A percentile compares a stretch with the other conserved stretches of the same genome.
These are phyloP conservation scores for Melastoma candidum DNA, from an alignment of 441 rosid genomes.

Conservation along the genomic window DNA sequence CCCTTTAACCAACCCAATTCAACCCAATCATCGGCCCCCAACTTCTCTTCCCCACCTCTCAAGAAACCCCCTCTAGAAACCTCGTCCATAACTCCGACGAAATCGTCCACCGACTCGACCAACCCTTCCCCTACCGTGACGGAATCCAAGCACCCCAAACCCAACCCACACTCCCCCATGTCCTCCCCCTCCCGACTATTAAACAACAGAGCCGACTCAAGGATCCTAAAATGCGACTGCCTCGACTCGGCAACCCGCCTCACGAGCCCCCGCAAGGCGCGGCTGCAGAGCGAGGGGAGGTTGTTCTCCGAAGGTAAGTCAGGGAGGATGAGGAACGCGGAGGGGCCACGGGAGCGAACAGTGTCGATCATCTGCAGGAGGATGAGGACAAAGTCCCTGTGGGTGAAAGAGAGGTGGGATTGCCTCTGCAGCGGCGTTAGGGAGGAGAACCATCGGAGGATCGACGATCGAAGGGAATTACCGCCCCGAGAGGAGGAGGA, in stretches of 20 bases:
- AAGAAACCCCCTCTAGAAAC: constrained; percentile 63
- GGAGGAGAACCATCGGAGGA: constrained; percentile 83
- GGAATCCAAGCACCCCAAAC: constrained; percentile 50
- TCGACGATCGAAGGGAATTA: constrained; percentile 39
- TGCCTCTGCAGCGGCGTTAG: constrained; percentile 73
- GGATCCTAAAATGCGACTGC: constrained; percentile 35
- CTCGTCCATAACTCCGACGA: constrained; percentile 63
- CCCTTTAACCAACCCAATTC: constrained; percentile 85
- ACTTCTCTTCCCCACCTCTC: constrained; percentile 66
- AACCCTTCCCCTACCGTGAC: constrained; percentile 51
- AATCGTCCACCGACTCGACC: constrained; percentile 49
- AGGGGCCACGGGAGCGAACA: constrained; percentile 47
- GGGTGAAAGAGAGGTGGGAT: constrained; percentile 60
- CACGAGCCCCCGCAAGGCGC: constrained; percentile 66
- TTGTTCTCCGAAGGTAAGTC: constrained; percentile 55
- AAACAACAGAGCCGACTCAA: constrained; percentile 57
- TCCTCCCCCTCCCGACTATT: constrained; percentile 59
- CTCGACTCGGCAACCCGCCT: constrained; percentile 58
- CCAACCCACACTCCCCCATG: constrained; percentile 41
- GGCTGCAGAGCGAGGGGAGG: constrained; percentile 76
- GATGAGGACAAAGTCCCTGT: constrained; percentile 47
- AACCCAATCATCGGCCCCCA: constrained; percentile 75
- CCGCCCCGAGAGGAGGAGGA: constrained; percentile 23
- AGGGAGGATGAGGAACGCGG: constrained; percentile 76
- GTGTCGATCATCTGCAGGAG: constrained; percentile 69